Conservation (phyloP, 2,329 filamentous ascomycete species). For the Albifimbria verrucaria region DNA sequence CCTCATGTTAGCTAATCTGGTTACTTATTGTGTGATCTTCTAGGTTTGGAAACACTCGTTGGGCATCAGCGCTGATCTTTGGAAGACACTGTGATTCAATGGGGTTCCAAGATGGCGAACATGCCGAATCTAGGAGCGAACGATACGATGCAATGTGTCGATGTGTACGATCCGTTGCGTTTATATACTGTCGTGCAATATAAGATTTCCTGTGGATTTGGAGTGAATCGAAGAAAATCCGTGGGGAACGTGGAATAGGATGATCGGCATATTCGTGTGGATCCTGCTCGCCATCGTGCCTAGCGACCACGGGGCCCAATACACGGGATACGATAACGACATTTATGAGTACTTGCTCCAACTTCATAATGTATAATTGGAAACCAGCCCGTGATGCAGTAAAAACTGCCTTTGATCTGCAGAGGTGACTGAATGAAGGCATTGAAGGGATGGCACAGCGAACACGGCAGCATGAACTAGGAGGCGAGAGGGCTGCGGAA, state of each 20-base stretch:
- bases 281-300: conserved; percentile 40
- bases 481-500: conserved; percentile 21
- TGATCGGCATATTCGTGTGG: conserved; percentile 49
- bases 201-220: conserved; percentile 41
- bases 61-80: too few species aligned
- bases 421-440: conserved; percentile 37
- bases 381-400: conserved; percentile 37
- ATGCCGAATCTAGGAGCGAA: conserved; percentile 7
- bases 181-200: conserved; percentile 47
- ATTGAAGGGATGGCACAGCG: conserved; percentile 1
- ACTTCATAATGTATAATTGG: conserved; percentile 48
- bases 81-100: too few species aligned
- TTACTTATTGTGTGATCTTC: too few species aligned
- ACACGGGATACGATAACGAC: conserved; percentile 45
- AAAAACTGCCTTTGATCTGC: conserved; percentile 33
- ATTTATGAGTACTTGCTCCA: conserved; percentile 39
- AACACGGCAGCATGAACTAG: conserved; percentile 12
- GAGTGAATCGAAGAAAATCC: conserved; percentile 43
- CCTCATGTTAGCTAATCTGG: conserved; percentile 44
- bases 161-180: conserved; percentile 41
- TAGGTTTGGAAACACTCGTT: too few species aligned
- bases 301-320: conserved; percentile 34
- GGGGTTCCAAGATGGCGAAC: too few species aligned
- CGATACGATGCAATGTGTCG: conserved; percentile 43
- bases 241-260: conserved; percentile 41